Evolutionary conservation across 805 yeast species (phyloP).

Genomic region (Pichia thaimueangensis): DNA sequence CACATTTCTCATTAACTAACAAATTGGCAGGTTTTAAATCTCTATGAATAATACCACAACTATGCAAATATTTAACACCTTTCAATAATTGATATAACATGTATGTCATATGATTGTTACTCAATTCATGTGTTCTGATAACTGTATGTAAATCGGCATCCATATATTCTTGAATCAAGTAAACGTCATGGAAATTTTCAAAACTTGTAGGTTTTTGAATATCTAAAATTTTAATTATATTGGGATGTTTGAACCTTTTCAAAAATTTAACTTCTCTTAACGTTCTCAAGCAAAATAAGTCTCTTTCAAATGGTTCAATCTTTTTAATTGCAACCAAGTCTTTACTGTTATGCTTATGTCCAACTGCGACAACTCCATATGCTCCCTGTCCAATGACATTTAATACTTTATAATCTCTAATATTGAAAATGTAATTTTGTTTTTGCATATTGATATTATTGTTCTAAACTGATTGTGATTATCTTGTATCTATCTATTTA

Average conservation of each 20-base stretch:
- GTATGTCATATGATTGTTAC: slow-evolving; percentile 65
- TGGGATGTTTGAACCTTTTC: slow-evolving; percentile 64
- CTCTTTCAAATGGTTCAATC: slow-evolving; percentile 62
- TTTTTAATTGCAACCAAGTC: slow-evolving; percentile 72
- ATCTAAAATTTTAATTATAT: slow-evolving; percentile 60
- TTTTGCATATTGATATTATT: slow-evolving; percentile 16
- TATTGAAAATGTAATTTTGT: slow-evolving; percentile 52
- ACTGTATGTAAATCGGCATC: slow-evolving; percentile 65
- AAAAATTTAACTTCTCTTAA: slow-evolving; percentile 63
- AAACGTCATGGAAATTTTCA: slow-evolving; percentile 63
- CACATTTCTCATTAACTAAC: slow-evolving; percentile 62
- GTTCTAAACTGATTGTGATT: too few relatives aligned
- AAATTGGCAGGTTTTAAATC: slow-evolving; percentile 74
- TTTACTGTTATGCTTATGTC: slow-evolving; percentile 50
- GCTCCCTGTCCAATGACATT: slow-evolving; percentile 76
- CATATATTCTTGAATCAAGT: slow-evolving; percentile 72
- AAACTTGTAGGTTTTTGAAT: slow-evolving; percentile 56
- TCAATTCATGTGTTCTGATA: slow-evolving; percentile 48
- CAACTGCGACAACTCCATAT: slow-evolving; percentile 72
- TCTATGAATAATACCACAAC: slow-evolving; percentile 68
- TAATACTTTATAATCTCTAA: slow-evolving; percentile 52
- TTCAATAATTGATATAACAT: slow-evolving; percentile 64
- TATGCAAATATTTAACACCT: slow-evolving; percentile 65
- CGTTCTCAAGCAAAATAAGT: slow-evolving; percentile 62
- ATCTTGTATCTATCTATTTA: too few relatives aligned